A percentile compares a stretch with the other conserved stretches of the same genome.
phyloP scores from a whole-genome alignment of 2,329 filamentous ascomycete species.

The Exophiala calicioides region DNA sequence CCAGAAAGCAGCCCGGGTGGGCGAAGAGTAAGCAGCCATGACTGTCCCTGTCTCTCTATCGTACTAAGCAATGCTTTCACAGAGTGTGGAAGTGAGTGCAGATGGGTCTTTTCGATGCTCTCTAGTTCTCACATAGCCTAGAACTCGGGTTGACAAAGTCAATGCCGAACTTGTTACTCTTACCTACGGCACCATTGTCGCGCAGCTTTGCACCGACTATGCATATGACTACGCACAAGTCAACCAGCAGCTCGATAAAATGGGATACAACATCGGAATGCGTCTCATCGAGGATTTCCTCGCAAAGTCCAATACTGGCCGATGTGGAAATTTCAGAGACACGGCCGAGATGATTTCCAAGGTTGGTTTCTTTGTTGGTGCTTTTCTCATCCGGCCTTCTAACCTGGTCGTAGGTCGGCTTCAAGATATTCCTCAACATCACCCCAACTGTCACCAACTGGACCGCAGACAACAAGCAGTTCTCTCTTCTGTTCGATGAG shows the following conservation, averaged over 20 bases:
- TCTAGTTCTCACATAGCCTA: conserved; percentile 41
- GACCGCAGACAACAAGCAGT: conserved; percentile 94
- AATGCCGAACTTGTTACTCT: conserved; percentile 96
- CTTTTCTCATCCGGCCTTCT: not conserved
- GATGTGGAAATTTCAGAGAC: conserved; percentile 90
- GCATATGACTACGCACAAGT: conserved; percentile 92
- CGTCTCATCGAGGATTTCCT: conserved; percentile 97
- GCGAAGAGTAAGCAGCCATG: conserved; percentile 70
- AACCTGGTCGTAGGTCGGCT: conserved; percentile 69
- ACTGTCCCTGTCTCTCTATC: conserved; percentile 2
- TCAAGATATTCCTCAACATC: conserved; percentile 96
- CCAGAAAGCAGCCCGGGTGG: conserved; percentile 67
- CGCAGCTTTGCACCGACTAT: conserved; percentile 94
- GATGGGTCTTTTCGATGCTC: not conserved
- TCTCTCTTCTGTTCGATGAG: conserved; percentile 94
- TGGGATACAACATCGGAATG: conserved; percentile 98
- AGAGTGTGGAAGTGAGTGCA: conserved; percentile 96
- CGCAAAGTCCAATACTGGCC: conserved; percentile 86
- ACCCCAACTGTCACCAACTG: conserved; percentile 92
- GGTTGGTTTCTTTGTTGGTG: conserved; percentile 52
- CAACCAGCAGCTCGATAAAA: conserved; percentile 96
- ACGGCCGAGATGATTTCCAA: conserved; percentile 96
- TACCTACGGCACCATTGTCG: conserved; percentile 96
- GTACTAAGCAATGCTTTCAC: conserved; percentile 32
- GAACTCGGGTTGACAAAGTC: conserved; percentile 94